phyloP scores from a whole-genome alignment of 768 basidiomycete genomes.

The Trametes gibbosa region DNA sequence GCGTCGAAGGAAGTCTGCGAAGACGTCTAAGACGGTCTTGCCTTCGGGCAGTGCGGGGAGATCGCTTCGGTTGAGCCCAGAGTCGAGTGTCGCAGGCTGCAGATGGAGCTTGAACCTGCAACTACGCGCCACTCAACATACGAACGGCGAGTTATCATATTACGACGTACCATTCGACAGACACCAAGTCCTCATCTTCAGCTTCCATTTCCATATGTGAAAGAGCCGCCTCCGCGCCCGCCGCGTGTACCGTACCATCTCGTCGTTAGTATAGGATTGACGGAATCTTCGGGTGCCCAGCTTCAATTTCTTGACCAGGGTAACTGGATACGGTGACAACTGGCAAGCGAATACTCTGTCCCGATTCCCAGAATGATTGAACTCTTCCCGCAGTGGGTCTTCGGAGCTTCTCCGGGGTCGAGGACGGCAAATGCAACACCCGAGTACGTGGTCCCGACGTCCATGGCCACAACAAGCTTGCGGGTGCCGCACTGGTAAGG shows the following conservation, averaged over 20 bases:
- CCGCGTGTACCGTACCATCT: slow-evolving; percentile 37
- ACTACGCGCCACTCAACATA: not conserved
- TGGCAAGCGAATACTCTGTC: too few relatives aligned
- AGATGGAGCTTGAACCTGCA: slow-evolving; percentile 24
- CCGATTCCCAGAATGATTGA: too few relatives aligned
- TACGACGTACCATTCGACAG: slow-evolving; percentile 19
- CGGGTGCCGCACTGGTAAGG: slow-evolving; percentile 19
- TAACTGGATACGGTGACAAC: slow-evolving; percentile 26
- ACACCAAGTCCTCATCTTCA: slow-evolving; percentile 36
- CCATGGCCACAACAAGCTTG: slow-evolving; percentile 48
- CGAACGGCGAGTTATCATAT: not conserved
- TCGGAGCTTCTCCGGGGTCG: slow-evolving; percentile 34
- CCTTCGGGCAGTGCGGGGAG: not conserved
- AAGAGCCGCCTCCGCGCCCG: slow-evolving; percentile 45
- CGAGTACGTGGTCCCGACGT: slow-evolving; percentile 52
- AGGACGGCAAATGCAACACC: slow-evolving; percentile 45
- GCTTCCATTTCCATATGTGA: slow-evolving; percentile 39
- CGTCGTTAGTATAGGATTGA: slow-evolving; percentile 46
- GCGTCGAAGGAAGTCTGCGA: slow-evolving; percentile 48
- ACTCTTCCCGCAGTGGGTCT: too few relatives aligned
- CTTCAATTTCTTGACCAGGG: slow-evolving; percentile 39
- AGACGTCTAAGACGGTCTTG: slow-evolving; percentile 37
- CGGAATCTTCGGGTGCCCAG: slow-evolving; percentile 46
- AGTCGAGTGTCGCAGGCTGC: slow-evolving; percentile 8
- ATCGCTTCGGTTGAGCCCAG: not conserved